Evolutionary conservation across 805 yeast species (phyloP).

Genomic region (Starmera amethionina): DNA sequence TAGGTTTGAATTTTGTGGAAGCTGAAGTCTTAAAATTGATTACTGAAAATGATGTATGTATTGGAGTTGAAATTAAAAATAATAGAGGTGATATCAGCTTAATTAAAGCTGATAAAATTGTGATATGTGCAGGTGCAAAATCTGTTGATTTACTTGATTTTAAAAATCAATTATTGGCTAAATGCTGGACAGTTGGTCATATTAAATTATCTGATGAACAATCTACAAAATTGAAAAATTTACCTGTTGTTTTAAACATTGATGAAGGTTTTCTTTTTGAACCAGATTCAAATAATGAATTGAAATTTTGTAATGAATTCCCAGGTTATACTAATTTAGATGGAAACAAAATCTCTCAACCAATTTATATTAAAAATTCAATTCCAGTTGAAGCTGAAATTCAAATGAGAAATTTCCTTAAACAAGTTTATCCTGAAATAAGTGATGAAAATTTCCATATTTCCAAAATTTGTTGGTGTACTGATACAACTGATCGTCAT

Average conservation of each 20-base stretch:
- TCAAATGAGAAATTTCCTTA: conserved; percentile 23
- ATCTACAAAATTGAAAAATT: conserved; percentile 18
- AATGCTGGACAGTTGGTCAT: conserved; percentile 33
- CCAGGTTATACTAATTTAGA: conserved; percentile 25
- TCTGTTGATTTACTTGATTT: conserved; percentile 25
- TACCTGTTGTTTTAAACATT: conserved; percentile 27
- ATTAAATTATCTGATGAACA: conserved; percentile 25
- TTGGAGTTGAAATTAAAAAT: conserved; percentile 18
- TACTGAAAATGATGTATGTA: conserved; percentile 17
- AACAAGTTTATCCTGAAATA: conserved; percentile 23
- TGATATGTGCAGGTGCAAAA: conserved; percentile 32
- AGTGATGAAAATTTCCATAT: conserved; percentile 20
- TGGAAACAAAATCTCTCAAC: conserved; percentile 16
- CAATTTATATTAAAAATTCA: conserved; percentile 17
- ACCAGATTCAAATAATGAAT: conserved; percentile 25
- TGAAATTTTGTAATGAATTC: conserved; percentile 31
- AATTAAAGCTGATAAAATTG: conserved; percentile 17
- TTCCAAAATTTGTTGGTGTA: conserved; percentile 26
- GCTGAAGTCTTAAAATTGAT: conserved; percentile 8
- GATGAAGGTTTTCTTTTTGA: conserved; percentile 34
- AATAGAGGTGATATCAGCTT: conserved; percentile 5
- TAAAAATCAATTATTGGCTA: conserved; percentile 26
- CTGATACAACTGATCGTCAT: conserved; percentile 25
- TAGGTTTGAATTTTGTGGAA: conserved; percentile 23
- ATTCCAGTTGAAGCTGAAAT: conserved; percentile 25